phyloP scores from a whole-genome alignment of 192 early-diverging fungal genomes.

The Thamnidium elegans region DNA sequence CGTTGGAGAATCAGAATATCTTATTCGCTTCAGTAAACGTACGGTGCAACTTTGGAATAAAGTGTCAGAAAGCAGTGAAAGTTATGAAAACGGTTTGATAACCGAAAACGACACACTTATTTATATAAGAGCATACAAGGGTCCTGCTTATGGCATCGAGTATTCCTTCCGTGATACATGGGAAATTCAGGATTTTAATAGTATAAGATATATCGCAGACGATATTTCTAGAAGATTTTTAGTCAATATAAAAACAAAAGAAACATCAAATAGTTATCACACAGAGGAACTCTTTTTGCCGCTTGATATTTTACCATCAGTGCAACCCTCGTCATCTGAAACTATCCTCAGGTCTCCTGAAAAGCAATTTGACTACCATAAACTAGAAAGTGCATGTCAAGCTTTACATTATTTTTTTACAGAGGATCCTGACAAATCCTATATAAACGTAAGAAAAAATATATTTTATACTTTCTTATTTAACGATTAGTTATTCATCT shows the following conservation, averaged over 20 bases:
- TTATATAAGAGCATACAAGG: neutral
- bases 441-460: too few relatives aligned
- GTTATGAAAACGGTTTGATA: neutral
- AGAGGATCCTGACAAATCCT: neutral
- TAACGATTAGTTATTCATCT: too few relatives aligned
- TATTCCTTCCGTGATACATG: neutral
- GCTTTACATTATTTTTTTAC: neutral
- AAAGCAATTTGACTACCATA: neutral
- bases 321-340: too few relatives aligned
- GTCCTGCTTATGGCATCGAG: neutral
- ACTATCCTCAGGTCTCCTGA: too few relatives aligned
- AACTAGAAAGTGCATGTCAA: slow-evolving; percentile 8
- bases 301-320: neutral
- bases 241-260: neutral
- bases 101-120: neutral
- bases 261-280: neutral
- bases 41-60: slow-evolving; percentile 7
- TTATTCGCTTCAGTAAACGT: neutral
- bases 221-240: neutral
- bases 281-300: slow-evolving; percentile 4
- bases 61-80: neutral
- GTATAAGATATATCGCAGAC: neutral
- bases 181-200: neutral
- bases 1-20: neutral
- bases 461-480: neutral